Percentiles rank a stretch among this genome's conserved stretches.
Conservation (phyloP, 2,329 filamentous ascomycete genomes). For the Tolypocladium nubicola region DNA sequence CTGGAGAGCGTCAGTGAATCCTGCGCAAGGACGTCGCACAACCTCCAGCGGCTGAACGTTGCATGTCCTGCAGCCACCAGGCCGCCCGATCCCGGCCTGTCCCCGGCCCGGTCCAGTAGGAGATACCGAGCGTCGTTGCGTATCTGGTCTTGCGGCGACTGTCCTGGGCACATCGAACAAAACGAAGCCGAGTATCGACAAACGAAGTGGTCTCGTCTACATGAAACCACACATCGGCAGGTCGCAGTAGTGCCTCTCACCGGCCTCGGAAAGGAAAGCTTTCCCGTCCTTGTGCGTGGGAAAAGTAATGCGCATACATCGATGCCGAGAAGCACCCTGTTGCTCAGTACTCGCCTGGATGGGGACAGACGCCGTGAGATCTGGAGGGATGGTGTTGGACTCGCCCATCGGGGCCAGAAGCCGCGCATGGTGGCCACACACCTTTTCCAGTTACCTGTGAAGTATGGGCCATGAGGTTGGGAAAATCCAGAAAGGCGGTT, state of each 20-base stretch:
- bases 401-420: constrained; percentile 27
- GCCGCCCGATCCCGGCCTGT: constrained; percentile 42
- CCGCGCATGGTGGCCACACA: constrained; percentile 55
- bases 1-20: background rate
- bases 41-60: no score
- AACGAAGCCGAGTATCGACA: constrained; percentile 41
- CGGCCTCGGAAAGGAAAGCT: constrained; percentile 28
- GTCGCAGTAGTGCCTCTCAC: constrained; percentile 52
- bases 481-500: constrained; percentile 42
- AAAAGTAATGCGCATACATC: constrained; percentile 53
- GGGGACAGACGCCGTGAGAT: constrained; percentile 35
- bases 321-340: constrained; percentile 54
- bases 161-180: constrained; percentile 54
- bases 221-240: constrained; percentile 39
- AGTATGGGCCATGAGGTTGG: constrained; percentile 66
- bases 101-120: constrained; percentile 58
- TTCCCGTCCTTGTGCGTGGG: constrained; percentile 42
- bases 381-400: constrained; percentile 8
- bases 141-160: constrained; percentile 49
- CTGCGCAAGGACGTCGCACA: no score
- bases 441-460: constrained; percentile 52
- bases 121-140: constrained; percentile 43
- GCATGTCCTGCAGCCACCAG: constrained; percentile 37
- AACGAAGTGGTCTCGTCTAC: constrained; percentile 47
- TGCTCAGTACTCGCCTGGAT: constrained; percentile 39